Conservation (phyloP, 164 flowering plant genomes). For the Buxus sempervirens region DNA sequence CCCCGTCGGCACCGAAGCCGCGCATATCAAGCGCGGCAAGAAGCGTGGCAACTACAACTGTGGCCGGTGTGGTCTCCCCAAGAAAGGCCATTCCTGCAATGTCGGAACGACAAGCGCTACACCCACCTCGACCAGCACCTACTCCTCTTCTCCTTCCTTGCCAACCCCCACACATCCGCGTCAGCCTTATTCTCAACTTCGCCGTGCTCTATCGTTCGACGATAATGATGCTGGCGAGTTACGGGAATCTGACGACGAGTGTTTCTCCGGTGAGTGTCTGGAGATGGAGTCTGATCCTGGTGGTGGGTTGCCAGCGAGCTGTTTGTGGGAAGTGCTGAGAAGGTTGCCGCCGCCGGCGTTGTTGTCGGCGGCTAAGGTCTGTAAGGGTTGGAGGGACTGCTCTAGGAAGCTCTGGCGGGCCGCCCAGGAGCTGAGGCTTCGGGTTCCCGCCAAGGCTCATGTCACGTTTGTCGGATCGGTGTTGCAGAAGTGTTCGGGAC, state of each 20-base stretch:
- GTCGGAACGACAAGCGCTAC: slow-evolving; percentile 12
- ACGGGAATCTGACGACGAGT: slow-evolving; percentile 22
- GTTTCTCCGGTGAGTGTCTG: not conserved
- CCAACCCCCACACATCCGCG: slow-evolving; percentile 3
- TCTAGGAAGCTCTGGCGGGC: slow-evolving; percentile 65
- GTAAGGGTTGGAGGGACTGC: slow-evolving; percentile 84
- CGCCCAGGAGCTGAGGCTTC: slow-evolving; percentile 74
- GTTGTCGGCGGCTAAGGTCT: slow-evolving; percentile 74
- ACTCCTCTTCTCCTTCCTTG: slow-evolving; percentile 14
- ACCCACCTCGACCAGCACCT: slow-evolving; percentile 2
- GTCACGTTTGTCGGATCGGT: slow-evolving; percentile 71
- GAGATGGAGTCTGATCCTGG: slow-evolving; percentile 11
- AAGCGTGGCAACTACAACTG: slow-evolving; percentile 87
- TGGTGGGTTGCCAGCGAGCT: slow-evolving; percentile 32
- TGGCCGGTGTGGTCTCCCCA: slow-evolving; percentile 87
- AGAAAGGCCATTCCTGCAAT: slow-evolving; percentile 76
- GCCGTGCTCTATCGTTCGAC: slow-evolving; percentile 74
- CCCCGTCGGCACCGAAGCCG: slow-evolving; percentile 10
- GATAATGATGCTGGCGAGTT: slow-evolving; percentile 40
- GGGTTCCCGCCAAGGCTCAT: slow-evolving; percentile 62
- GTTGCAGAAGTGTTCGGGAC: slow-evolving; percentile 75
- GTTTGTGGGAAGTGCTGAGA: slow-evolving; percentile 75
- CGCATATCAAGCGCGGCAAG: slow-evolving; percentile 38
- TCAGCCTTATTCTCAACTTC: slow-evolving; percentile 20
- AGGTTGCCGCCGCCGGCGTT: slow-evolving; percentile 74